Base-by-base conservation (phyloP, 306 rosid species). In the Mimosa bimucronata region DNA sequence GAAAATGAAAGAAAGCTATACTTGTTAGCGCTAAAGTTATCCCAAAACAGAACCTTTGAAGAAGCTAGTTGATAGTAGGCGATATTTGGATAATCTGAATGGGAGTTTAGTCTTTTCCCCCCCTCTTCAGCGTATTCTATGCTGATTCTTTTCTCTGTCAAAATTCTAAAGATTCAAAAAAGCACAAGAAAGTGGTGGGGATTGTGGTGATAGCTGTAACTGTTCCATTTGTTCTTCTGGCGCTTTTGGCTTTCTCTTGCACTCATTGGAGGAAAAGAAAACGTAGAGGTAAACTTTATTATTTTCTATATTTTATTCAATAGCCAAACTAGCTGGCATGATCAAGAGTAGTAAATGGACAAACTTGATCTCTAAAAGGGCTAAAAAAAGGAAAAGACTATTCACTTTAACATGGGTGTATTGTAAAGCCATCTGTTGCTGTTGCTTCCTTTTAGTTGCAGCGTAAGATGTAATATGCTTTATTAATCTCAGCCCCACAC, bases 161-260 rank as follows among this genome's bases (percentile, higher is more conserved):
- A 42, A 13, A 19, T 41, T 34, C 29, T 13, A 30, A 12, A 77
- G 74, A 76, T 18, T 58, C 12, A 44, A 58, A 60, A 58, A 65
- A 40, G 64, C 21, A 65, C 37, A 79, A 66, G 77, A 76, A 76
- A 45, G 64, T 26, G 72, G 18, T 28, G 37, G n/a, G 38, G 19
- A 55, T 46, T 6, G 30, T 29, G 72, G 37, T 37, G 26, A 30
- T 45, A 31, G 23, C 57, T 1, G 41, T 61, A 50, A 11, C 30
- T 21, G 25, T 62, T 68, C 26, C 67, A 29, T n/a, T 75, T 25
- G 66, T 38, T 46, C 14, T 79, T 37, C 42, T 58, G 64, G 26
- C 70, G 58, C 64, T 75, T 13, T 37, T 79, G 40, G 66, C 72
- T n/a, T 73, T 16, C 38, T 21, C 53, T 55, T 74, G 18, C 69